phyloP scores from a whole-genome alignment of 257 asterid genomes.

The Galeopsis tetrahit region DNA sequence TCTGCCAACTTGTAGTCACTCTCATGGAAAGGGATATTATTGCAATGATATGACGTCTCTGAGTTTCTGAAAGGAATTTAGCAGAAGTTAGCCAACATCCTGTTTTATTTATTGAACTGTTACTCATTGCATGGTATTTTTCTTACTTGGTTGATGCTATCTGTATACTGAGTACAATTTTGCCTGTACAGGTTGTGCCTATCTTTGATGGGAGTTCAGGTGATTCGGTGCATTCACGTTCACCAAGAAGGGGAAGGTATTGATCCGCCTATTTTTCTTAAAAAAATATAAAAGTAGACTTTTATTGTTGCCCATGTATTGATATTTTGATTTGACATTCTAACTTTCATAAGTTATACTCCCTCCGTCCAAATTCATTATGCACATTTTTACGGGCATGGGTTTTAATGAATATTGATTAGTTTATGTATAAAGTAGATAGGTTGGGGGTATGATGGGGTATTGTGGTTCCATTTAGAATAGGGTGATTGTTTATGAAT shows the following conservation, averaged over 20 bases:
- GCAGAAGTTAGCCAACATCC: slow-evolving; percentile 7
- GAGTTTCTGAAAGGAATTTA: background rate
- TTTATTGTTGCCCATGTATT: slow-evolving; percentile 24
- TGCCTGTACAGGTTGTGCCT: slow-evolving; percentile 67
- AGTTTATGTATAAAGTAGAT: too few relatives aligned
- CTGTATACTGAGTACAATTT: slow-evolving; percentile 32
- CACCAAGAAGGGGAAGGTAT: slow-evolving; percentile 65
- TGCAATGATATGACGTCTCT: background rate
- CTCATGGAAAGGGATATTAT: slow-evolving; percentile 13
- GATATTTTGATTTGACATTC: slow-evolving; percentile 15
- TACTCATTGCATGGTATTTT: slow-evolving; percentile 25
- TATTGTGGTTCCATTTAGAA: too few relatives aligned
- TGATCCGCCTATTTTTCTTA: background rate
- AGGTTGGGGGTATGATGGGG: too few relatives aligned
- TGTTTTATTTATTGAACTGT: background rate
- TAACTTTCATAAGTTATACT: slow-evolving; percentile 13
- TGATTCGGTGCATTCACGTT: slow-evolving; percentile 55
- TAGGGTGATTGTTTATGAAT: too few relatives aligned
- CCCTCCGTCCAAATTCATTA: too few relatives aligned
- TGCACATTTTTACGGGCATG: too few relatives aligned
- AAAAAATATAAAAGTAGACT: background rate
- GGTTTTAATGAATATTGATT: too few relatives aligned
- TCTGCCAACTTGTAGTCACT: slow-evolving; percentile 1
- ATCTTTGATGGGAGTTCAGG: slow-evolving; percentile 57
- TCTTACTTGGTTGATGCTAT: slow-evolving; percentile 31